A percentile compares a stretch with the other conserved stretches of the same genome.
These are phyloP conservation scores for Cucurbita argyrosperma DNA, from an alignment of 306 rosid species.

Conservation along the genomic window DNA sequence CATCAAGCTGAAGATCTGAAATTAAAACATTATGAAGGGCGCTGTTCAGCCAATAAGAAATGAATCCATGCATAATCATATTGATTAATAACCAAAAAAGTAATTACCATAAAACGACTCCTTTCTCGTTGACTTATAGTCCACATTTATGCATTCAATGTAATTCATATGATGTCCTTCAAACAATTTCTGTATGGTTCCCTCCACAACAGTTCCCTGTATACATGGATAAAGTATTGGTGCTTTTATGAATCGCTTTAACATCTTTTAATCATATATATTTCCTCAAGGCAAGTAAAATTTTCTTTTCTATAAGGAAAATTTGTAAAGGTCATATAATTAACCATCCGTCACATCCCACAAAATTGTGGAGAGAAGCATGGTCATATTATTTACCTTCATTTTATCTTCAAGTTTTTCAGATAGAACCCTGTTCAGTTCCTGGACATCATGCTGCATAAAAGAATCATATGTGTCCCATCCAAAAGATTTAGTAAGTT, in stretches of 20 bases:
- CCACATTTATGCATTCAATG: conserved; percentile 98
- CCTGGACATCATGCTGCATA: conserved; percentile 95
- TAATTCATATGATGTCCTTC: conserved; percentile 99
- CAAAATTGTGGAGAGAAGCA: conserved; percentile 5
- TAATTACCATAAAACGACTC: conserved; percentile 91
- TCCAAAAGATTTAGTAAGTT: conserved; percentile 81
- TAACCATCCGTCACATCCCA: background rate
- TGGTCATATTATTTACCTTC: conserved; percentile 36
- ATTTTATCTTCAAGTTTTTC: conserved; percentile 91
- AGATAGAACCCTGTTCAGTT: conserved; percentile 64
- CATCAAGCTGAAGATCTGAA: conserved; percentile 97
- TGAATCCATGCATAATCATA: background rate
- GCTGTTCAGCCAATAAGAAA: conserved; percentile 1
- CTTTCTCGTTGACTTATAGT: conserved; percentile 93
- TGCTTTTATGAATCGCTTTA: background rate
- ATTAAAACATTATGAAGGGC: background rate
- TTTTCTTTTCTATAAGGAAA: background rate
- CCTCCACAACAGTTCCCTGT: conserved; percentile 98
- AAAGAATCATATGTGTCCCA: conserved; percentile 93
- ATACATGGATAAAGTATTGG: background rate
- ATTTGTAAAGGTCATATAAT: background rate
- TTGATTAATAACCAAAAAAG: background rate
- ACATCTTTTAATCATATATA: background rate
- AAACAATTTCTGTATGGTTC: conserved; percentile 90
- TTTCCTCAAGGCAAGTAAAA: background rate